Evolutionary conservation across 331 rosid species (phyloP).

Genomic region (Spiraea crenata): DNA sequence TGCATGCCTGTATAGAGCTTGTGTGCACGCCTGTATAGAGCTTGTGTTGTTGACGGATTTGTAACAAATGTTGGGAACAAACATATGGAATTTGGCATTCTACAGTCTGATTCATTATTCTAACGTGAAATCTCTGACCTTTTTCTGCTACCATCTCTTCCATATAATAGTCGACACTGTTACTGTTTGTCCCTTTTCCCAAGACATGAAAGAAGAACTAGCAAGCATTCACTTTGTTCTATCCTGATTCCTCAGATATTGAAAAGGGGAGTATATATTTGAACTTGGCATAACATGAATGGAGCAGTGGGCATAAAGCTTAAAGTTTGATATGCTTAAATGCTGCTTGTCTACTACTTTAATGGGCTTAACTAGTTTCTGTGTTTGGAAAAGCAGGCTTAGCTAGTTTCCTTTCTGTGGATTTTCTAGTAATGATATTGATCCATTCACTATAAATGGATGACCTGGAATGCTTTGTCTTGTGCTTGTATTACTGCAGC

Average conservation of each 20-base stretch:
- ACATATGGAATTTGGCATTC: background rate
- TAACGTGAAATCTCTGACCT: background rate
- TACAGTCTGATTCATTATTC: background rate
- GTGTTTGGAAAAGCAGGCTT: background rate
- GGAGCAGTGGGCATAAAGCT: background rate
- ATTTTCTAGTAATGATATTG: no score
- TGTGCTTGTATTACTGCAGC: constrained; percentile 31
- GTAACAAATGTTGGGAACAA: background rate
- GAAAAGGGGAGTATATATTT: background rate
- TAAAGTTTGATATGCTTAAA: background rate
- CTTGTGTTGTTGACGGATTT: background rate
- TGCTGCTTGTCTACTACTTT: background rate
- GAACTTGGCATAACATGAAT: background rate
- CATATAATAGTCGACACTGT: background rate
- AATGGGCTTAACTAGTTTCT: background rate
- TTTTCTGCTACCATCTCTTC: background rate
- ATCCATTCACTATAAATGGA: background rate
- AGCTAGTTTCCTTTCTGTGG: no score
- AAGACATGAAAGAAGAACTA: background rate
- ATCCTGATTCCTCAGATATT: background rate
- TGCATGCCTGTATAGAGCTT: background rate
- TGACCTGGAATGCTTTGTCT: constrained; percentile 17
- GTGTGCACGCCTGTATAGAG: background rate
- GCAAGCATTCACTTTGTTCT: no score
- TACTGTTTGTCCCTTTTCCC: background rate